Evolutionary conservation across 371 early-diverging fungal species (phyloP).

Genomic region (Mucor velutinosus): DNA sequence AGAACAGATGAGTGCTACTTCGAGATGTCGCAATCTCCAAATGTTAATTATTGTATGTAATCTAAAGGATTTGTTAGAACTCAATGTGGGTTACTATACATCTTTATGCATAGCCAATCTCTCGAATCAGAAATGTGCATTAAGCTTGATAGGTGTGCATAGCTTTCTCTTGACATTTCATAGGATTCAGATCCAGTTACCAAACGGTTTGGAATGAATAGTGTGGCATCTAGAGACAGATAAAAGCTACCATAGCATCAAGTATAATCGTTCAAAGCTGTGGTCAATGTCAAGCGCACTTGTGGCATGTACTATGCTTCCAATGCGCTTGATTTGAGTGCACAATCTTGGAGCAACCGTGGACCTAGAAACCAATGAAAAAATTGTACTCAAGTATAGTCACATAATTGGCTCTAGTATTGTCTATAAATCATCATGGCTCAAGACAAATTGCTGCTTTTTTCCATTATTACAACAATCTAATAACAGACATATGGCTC

Average conservation of each 20-base stretch:
- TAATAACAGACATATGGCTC: conserved; percentile 13
- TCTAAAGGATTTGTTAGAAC: no score
- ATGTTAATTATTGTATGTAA: no score
- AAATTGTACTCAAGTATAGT: conserved; percentile 1
- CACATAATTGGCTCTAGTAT: not conserved
- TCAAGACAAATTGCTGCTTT: not conserved
- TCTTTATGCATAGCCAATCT: not conserved
- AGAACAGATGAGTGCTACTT: no score
- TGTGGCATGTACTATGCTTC: not conserved
- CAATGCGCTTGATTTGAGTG: not conserved
- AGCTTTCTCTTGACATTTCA: not conserved
- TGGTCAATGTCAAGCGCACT: not conserved
- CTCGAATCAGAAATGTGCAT: not conserved
- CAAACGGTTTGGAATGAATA: not conserved
- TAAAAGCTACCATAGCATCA: not conserved
- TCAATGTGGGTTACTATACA: no score
- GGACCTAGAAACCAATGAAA: not conserved
- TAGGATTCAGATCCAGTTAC: not conserved
- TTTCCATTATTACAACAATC: not conserved
- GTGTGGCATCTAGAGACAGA: not conserved
- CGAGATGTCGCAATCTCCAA: no score
- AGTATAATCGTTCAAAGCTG: not conserved
- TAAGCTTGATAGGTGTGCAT: not conserved
- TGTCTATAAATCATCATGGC: not conserved
- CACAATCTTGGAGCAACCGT: not conserved